Base-by-base conservation (phyloP, 768 basidiomycete genomes). In the Rickenella mellea region DNA sequence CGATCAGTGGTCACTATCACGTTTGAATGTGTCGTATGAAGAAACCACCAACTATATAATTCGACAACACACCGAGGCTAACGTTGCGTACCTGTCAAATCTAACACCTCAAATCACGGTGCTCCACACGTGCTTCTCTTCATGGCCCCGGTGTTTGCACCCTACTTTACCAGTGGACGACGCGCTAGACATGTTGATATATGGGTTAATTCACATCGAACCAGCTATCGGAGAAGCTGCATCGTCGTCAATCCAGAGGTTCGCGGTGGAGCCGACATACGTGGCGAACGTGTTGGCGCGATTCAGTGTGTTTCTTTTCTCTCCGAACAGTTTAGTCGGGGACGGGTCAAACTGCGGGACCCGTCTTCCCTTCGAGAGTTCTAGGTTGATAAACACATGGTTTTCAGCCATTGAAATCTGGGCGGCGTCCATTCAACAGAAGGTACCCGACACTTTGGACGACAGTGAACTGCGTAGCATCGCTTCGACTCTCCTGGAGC, bases 171-270 rank as follows among this genome's bases (percentile, higher is more conserved):
- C 74, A 31, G 57, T 83, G 37, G 55, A 68, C 9, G 80, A 83
- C 31, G 74, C 79, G 0, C 68, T 89, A 39, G 83, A 89, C 49
- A 78, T 89, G 69, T 73, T 93, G 20, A 66, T 92, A 35, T 74
- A 78, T 26, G 86, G 84, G 2, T 73, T 88, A n/a, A 70, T 88
- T 20, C 92, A 94, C 49, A 78, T 91, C 24, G 89, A 96, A 48
- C 84, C 87, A 1, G 51, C 63, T 2, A 67, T 94, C 1, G 74
- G 73, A 27, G 78, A 82, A n/a, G 74, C 74, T 12, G 82, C 92
- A 0, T 68, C 66, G 22, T 64, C 66, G 3, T 80, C 88, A 10
- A 55, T 94, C 49, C 78, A 74, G 44, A 74, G 91, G 19, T 77
- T 91, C 48, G 80, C 83, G 68, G 64, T 69, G 5, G 77, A 88